A percentile compares a stretch with the other conserved stretches of the same genome.
phyloP scores from a whole-genome alignment of 1,139 yeast genomes.

The Geotrichum australiense region DNA sequence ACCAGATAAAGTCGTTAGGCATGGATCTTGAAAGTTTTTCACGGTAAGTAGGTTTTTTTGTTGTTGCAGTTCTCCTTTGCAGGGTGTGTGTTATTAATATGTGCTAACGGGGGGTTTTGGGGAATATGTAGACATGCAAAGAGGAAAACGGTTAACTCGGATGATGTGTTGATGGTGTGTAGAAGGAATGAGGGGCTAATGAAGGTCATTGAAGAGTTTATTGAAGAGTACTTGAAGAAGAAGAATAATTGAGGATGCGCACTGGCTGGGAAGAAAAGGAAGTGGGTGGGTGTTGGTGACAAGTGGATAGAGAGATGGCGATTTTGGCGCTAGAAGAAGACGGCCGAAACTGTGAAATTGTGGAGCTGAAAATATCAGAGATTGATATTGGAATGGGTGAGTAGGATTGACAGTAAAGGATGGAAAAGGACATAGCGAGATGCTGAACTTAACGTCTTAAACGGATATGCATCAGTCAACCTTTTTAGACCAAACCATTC shows the following conservation, averaged over 20 bases:
- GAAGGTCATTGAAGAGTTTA: constrained; percentile 26
- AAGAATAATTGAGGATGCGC: not conserved
- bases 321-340: no score
- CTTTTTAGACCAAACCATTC: no score
- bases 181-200: constrained; percentile 29
- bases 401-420: no score
- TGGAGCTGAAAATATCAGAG: no score
- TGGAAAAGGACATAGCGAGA: no score
- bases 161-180: constrained; percentile 31
- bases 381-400: no score
- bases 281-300: no score
- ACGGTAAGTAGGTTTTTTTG: constrained; percentile 18
- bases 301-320: no score
- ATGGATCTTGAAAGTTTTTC: constrained; percentile 29
- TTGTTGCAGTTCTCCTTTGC: not conserved
- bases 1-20: constrained; percentile 28
- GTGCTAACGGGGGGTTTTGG: not conserved
- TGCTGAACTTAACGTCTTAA: no score
- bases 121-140: constrained; percentile 29
- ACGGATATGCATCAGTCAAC: no score
- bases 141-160: constrained; percentile 27
- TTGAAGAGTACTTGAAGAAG: constrained; percentile 5
- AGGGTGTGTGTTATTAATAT: not conserved
- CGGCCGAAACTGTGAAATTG: no score
- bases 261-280: no score